phyloP scores from a whole-genome alignment of 1,139 yeast genomes.

The Pichia sp. region DNA sequence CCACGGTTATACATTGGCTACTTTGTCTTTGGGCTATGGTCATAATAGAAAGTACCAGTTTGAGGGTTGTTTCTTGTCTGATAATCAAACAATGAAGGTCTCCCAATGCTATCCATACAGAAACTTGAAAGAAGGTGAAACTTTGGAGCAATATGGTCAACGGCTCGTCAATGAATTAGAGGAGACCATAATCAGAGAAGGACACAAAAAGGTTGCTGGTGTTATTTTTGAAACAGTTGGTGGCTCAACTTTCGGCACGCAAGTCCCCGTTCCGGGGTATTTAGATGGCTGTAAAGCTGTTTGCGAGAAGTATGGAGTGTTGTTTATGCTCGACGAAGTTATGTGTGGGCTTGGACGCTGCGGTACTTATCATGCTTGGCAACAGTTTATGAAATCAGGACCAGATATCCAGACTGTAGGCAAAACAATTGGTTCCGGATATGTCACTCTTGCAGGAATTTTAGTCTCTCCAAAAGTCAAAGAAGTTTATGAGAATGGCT shows the following conservation, averaged over 20 bases:
- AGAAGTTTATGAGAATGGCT: slow-evolving; percentile 42
- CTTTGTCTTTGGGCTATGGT: slow-evolving; percentile 46
- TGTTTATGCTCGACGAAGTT: slow-evolving; percentile 46
- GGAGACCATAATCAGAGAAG: slow-evolving; percentile 46
- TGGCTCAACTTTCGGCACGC: slow-evolving; percentile 58
- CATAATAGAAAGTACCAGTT: slow-evolving; percentile 42
- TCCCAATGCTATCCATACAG: slow-evolving; percentile 51
- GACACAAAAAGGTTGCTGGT: slow-evolving; percentile 52
- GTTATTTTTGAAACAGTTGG: slow-evolving; percentile 55
- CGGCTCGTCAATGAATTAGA: slow-evolving; percentile 48
- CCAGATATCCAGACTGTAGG: slow-evolving; percentile 64
- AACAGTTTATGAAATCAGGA: slow-evolving; percentile 44
- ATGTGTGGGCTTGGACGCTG: slow-evolving; percentile 51
- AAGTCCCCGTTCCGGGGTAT: slow-evolving; percentile 50
- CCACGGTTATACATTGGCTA: slow-evolving; percentile 58
- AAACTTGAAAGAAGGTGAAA: slow-evolving; percentile 41
- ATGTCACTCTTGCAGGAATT: slow-evolving; percentile 59
- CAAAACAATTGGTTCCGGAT: slow-evolving; percentile 63
- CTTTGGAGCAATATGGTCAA: slow-evolving; percentile 46
- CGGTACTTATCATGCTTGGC: slow-evolving; percentile 38
- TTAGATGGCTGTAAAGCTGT: slow-evolving; percentile 41
- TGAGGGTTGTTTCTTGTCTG: slow-evolving; percentile 40
- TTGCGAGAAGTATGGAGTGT: slow-evolving; percentile 45
- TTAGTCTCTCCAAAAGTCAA: slow-evolving; percentile 50
- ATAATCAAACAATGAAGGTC: slow-evolving; percentile 43